phyloP scores from a whole-genome alignment of 148 eudicot species.

The Chenopodium album region DNA sequence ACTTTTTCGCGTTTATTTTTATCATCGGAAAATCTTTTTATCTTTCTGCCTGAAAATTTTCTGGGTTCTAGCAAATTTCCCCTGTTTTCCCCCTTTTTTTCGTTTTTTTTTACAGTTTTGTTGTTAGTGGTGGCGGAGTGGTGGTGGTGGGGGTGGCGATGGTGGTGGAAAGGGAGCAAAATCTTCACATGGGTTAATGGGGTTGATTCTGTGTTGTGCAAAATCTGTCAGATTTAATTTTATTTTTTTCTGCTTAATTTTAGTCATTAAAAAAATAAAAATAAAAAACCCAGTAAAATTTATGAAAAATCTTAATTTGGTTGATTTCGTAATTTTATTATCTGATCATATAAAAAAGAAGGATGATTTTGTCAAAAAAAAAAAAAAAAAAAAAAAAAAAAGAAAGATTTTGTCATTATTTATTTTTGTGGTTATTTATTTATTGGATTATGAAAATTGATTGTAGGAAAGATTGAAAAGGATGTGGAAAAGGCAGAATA shows the following conservation, averaged over 20 bases:
- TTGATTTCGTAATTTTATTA: not conserved
- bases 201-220: not conserved
- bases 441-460: not conserved
- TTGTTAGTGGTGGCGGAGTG: not conserved
- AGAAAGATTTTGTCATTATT: no score
- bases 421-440: no score
- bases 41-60: not conserved
- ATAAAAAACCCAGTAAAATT: not conserved
- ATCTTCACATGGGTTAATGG: not conserved
- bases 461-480: not conserved
- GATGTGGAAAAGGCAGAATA: conserved; percentile 22
- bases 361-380: not conserved
- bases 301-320: not conserved
- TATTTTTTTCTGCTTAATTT: not conserved
- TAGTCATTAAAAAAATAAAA: no score
- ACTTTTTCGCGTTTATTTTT: not conserved
- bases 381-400: no score
- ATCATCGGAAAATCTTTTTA: not conserved
- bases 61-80: not conserved
- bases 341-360: not conserved
- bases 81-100: not conserved
- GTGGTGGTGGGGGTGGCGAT: not conserved
- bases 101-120: not conserved
- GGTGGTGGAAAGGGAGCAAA: not conserved
- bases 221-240: not conserved